Evolutionary conservation across 495 filamentous ascomycete species (phyloP).

Genomic region (Hypoxylon subgilvum): DNA sequence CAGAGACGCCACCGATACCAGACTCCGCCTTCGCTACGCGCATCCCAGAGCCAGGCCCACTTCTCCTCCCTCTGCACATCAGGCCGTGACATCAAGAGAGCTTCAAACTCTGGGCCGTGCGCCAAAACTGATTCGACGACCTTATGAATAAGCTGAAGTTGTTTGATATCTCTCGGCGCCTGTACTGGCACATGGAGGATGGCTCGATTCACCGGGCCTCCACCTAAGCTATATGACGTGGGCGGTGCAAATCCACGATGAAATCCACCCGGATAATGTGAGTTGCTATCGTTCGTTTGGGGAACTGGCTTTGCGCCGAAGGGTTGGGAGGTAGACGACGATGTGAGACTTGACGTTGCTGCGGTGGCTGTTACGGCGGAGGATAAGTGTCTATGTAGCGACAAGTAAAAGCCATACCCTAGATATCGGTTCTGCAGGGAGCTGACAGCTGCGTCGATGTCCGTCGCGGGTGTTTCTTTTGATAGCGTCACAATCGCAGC

Average conservation of each 20-base stretch:
- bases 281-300: conserved; percentile 54
- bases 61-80: conserved; percentile 82
- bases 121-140: conserved; percentile 79
- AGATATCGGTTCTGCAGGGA: conserved; percentile 84
- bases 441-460: conserved; percentile 83
- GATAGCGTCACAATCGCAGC: conserved; percentile 85
- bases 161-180: conserved; percentile 77
- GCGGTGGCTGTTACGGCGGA: conserved; percentile 72
- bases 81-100: conserved; percentile 82
- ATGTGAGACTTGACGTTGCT: conserved; percentile 57
- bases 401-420: conserved; percentile 84
- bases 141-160: conserved; percentile 84
- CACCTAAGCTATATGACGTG: conserved; percentile 61
- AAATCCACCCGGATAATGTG: conserved; percentile 62
- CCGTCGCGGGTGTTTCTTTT: conserved; percentile 80
- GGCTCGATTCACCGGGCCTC: conserved; percentile 53
- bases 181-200: conserved; percentile 74
- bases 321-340: conserved; percentile 65
- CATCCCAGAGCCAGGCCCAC: conserved; percentile 95
- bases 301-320: conserved; percentile 84
- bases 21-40: conserved; percentile 75
- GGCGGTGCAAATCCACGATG: conserved; percentile 85
- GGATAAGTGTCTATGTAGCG: conserved; percentile 80
- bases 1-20: conserved; percentile 93
- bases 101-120: conserved; percentile 88